Evolutionary conservation across 305 asterid genomes (phyloP), one percentile per base, ranked within the genome.

Genomic region (Fraxinus paxiana): DNA sequence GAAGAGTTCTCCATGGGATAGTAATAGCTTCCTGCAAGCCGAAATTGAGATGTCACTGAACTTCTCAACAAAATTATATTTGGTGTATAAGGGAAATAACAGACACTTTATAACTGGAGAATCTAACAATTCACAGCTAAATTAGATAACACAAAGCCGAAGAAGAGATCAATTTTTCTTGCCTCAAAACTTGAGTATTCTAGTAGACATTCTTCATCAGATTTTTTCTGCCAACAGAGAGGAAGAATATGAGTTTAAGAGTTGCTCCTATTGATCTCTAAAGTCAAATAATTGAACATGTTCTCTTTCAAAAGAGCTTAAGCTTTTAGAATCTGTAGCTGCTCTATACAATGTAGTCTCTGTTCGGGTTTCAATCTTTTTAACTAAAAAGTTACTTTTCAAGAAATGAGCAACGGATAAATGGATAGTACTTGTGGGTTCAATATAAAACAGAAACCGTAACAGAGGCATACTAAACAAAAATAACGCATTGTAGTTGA

Each of bases 151-250:
- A 34, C 71, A n/a, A 2, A 28, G 78, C n/a, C 77, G 83, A 79
- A 63, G 65, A 30, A 76, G 77, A 34, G 26, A 69, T 26, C 31
- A 6, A 38, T 41, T 2, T 67, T 38, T 65, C 80, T 69, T 63
- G 13, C 99, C 99, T 94, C 94, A 84, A 94, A 96, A 83, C 92
- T 87, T 63, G 97, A 92, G 87, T 90, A 96, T 56, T 87, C 94
- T 9, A 96, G 79, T 81, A 37, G 87, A 85, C 91, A 90, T 75
- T 92, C 92, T 88, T 88, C 94, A 38, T 91, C 96, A 4, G 65
- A 85, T 76, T 88, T 90, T 87, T 89, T 90, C 98, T 96, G 97
- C 82, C 80, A 83, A 18, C 77, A 26, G 15, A 38, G 26, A 75
- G 81, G 74, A 77, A 41, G 33, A 84, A 79, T 67, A 61, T 54